phyloP scores from a whole-genome alignment of 352 stramenopile species.

The Globisporangium nagaii region DNA sequence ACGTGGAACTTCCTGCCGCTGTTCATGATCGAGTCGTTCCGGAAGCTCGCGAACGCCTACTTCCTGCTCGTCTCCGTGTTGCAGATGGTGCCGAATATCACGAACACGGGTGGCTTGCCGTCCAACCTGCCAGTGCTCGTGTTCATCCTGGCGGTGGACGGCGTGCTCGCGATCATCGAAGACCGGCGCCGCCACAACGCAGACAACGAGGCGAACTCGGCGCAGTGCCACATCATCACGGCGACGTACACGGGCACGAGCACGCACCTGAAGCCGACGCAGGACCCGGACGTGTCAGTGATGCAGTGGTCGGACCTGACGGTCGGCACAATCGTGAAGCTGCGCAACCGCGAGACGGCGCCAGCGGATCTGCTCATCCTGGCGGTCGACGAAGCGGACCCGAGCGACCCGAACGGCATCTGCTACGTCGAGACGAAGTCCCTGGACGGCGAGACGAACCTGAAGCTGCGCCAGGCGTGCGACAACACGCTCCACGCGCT shows the following conservation, averaged over 20 bases:
- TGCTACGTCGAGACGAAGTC: conserved; percentile 88
- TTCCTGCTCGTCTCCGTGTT: conserved; percentile 89
- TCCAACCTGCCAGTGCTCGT: conserved; percentile 80
- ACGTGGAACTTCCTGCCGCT: conserved; percentile 84
- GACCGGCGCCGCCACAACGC: conserved; percentile 71
- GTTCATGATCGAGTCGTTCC: conserved; percentile 85
- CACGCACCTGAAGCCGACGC: conserved; percentile 21
- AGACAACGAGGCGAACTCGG: conserved; percentile 83
- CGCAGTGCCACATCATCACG: conserved; percentile 48
- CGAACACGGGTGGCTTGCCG: conserved; percentile 76
- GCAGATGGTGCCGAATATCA: conserved; percentile 74
- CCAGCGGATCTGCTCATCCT: conserved; percentile 86
- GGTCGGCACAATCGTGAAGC: conserved; percentile 80
- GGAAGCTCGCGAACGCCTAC: conserved; percentile 89
- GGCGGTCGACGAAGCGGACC: conserved; percentile 58
- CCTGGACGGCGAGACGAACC: conserved; percentile 88
- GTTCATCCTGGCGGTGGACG: conserved; percentile 88
- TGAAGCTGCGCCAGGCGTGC: conserved; percentile 80
- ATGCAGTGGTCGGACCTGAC: conserved; percentile 73
- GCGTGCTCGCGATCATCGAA: conserved; percentile 81
- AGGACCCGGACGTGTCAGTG: conserved; percentile 35
- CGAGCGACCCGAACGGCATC: conserved; percentile 54
- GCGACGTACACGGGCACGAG: conserved; percentile 36
- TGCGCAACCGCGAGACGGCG: conserved; percentile 71
- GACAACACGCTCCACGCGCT: conserved; percentile 48